Evolutionary conservation across 2,329 filamentous ascomycete genomes (phyloP).

Genomic region (Tolypocladium tropicale): DNA sequence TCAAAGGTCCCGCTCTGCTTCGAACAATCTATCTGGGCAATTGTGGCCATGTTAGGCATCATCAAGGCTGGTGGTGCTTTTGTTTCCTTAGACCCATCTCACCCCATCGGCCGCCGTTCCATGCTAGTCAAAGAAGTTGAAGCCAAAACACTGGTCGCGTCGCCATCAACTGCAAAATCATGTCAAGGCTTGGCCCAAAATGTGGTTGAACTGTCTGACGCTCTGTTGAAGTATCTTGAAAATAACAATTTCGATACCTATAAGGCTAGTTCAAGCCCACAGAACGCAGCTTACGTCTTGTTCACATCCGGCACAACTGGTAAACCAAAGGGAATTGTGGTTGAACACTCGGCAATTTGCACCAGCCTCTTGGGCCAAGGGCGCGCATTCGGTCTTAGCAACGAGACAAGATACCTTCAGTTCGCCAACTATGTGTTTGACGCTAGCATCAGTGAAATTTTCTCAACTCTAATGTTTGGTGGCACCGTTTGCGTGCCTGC

Average conservation of each 20-base stretch:
- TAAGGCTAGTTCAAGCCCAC: background rate
- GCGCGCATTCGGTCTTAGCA: background rate
- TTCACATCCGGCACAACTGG: background rate
- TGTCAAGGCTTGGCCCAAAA: background rate
- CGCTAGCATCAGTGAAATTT: background rate
- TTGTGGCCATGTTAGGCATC: constrained; percentile 5
- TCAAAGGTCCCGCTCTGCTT: constrained; percentile 5
- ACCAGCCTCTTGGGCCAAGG: background rate
- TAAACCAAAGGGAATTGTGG: background rate
- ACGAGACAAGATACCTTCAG: background rate
- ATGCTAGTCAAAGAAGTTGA: background rate
- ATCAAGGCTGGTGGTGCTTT: constrained; percentile 5
- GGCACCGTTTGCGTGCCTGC: background rate
- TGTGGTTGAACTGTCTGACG: background rate
- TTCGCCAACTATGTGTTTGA: background rate
- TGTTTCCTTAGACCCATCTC: constrained; percentile 3
- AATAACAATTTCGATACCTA: background rate
- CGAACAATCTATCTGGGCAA: constrained; percentile 5
- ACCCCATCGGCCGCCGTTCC: background rate
- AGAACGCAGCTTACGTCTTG: background rate
- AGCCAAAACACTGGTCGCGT: background rate
- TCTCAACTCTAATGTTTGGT: background rate
- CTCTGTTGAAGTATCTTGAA: background rate
- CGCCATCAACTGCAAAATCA: background rate
- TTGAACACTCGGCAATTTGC: background rate